Evolutionary conservation across 257 asterid genomes (phyloP).

Genomic region (Petunia axillaris): DNA sequence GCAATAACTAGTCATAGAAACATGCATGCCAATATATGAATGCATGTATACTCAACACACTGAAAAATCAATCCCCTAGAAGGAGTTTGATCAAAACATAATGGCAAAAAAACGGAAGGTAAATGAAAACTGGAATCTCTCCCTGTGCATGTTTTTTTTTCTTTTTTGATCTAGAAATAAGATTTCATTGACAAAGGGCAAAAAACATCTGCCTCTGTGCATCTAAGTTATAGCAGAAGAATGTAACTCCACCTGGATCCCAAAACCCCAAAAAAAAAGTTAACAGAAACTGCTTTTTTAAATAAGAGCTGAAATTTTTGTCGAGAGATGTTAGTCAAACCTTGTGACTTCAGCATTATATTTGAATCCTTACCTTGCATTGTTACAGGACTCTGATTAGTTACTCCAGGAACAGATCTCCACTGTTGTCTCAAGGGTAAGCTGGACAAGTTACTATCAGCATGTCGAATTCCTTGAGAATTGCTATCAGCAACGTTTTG

Average conservation of each 20-base stretch:
- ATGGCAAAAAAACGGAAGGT: neutral
- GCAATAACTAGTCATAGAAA: neutral
- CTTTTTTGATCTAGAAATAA: no score
- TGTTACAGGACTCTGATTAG: slow-evolving; percentile 51
- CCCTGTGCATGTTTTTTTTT: neutral
- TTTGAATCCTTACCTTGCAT: slow-evolving; percentile 55
- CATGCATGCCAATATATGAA: neutral
- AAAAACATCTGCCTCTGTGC: neutral
- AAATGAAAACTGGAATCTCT: neutral
- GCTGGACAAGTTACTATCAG: slow-evolving; percentile 53
- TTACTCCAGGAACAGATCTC: slow-evolving; percentile 70
- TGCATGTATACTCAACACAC: neutral
- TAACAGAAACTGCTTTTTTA: neutral
- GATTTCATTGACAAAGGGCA: no score
- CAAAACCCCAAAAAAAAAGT: neutral
- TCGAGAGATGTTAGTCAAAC: slow-evolving; percentile 33
- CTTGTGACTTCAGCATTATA: slow-evolving; percentile 42
- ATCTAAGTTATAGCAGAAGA: neutral
- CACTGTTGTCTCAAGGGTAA: slow-evolving; percentile 67
- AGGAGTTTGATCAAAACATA: neutral
- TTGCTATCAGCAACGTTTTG: slow-evolving; percentile 51
- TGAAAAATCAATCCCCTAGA: neutral
- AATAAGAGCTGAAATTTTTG: neutral
- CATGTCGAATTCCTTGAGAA: slow-evolving; percentile 48
- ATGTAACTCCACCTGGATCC: neutral